These are phyloP conservation scores for Letharia lupina DNA, from an alignment of 495 filamentous ascomycete genomes.

Conservation along the genomic window DNA sequence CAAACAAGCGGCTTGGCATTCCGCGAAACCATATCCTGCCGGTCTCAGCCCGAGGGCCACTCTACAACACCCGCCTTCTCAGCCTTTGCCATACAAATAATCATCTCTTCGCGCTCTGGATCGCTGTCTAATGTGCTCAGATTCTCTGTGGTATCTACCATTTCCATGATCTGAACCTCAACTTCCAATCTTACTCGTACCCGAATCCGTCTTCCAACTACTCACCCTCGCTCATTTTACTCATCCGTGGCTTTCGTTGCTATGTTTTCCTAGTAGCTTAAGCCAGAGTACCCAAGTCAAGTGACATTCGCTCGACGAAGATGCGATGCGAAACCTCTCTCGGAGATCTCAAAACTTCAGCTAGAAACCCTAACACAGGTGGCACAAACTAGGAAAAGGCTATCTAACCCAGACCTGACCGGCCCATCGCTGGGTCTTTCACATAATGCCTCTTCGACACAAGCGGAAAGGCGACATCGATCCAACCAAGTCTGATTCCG, in stretches of 20 bases:
- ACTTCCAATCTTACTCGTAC: background rate
- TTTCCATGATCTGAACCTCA: background rate
- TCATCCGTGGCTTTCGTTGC: background rate
- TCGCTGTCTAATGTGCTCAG: background rate
- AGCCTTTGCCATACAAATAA: background rate
- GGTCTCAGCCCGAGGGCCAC: background rate
- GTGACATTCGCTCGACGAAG: background rate
- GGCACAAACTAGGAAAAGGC: background rate
- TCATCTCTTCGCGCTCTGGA: background rate
- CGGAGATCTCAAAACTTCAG: background rate
- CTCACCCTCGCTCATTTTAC: background rate
- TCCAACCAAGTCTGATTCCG: constrained; percentile 74
- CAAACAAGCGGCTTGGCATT: background rate
- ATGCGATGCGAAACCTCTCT: constrained; percentile 1
- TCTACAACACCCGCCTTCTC: background rate
- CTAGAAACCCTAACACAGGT: background rate
- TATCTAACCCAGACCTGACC: background rate
- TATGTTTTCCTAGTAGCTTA: background rate
- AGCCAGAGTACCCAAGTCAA: background rate
- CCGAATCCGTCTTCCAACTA: background rate
- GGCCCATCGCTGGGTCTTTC: background rate
- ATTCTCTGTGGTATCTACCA: background rate
- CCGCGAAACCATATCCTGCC: no score
- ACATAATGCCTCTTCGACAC: constrained; percentile 38
- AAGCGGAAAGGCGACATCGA: constrained; percentile 72